Evolutionary conservation across 371 early-diverging fungal species (phyloP), one percentile per base, ranked within the genome.

Genomic region (Mortierella sp.): DNA sequence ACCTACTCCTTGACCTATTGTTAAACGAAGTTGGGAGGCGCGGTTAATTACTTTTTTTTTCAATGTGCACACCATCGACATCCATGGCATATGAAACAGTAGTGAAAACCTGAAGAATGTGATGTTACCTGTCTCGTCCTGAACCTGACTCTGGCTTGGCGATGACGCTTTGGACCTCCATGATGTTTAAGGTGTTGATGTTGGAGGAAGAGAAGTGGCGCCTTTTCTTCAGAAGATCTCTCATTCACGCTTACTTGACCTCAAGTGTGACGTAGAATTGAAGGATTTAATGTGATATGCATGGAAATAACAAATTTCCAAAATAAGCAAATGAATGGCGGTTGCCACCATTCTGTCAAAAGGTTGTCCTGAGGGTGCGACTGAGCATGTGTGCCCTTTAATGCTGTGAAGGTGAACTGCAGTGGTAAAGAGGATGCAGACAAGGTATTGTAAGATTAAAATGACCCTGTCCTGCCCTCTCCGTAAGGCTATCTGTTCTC

Each of bases 131-230:
- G 58, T 28, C 54, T 38, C 73, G 76, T 34, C 60, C 70, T 72
- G 72, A 14, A 24, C 48, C 47, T 10, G 70, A 19, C 13, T 72
- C 57, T 24, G 72, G 28, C 73, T 75, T 79, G 55, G 50, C 58
- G 55, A 72, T 78, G 72, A 52, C 76, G 58, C 73, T 82, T 57
- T 81, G 74, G 60, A 58, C 81, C 48, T 82, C 78, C 82, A 82
- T 82, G n/a, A 31, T 63, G 63, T 63, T 63, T 31, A 63, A 63
- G 19, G 34, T 63, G 63, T 34, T 60, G 63, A 34, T 31, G 38
- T 31, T 34, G 31, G 63, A 19, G 63, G 28, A 60, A 14, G 28
- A 31, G 60, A 63, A 5, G 26, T 26, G 63, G 63, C 63, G 28
- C 60, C 28, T 16, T 60, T 26, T 26, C 10, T n/a, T 57, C n/a